Evolutionary conservation across 192 early-diverging fungal species (phyloP).

Genomic region (Backusella circina): DNA sequence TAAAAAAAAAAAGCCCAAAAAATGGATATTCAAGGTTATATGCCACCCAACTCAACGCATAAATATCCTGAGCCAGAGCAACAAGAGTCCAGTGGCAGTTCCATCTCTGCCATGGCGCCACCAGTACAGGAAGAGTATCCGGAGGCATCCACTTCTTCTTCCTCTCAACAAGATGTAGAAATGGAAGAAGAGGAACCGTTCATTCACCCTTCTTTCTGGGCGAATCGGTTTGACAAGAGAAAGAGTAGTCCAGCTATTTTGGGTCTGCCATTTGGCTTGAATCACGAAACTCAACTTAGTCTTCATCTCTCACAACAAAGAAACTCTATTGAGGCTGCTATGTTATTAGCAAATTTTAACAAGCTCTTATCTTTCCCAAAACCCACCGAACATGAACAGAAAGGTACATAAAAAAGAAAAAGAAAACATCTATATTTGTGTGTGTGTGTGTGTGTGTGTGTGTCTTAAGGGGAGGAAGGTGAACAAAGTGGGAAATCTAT

Average conservation of each 20-base stretch:
- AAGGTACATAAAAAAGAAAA: not conserved
- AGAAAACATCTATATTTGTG: not conserved
- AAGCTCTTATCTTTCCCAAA: conserved; percentile 5
- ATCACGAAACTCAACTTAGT: conserved; percentile 1
- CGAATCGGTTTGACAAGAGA: conserved; percentile 20
- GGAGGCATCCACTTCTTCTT: not conserved
- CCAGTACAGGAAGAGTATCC: not conserved
- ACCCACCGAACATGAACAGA: not conserved
- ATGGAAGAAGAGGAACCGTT: not conserved
- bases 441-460: not conserved
- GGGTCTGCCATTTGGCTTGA: conserved; percentile 12
- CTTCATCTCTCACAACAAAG: conserved; percentile 24
- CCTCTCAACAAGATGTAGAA: not conserved
- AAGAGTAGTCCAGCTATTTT: conserved; percentile 33
- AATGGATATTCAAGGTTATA: conserved; percentile 26
- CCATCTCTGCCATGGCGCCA: not conserved
- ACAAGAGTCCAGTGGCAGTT: not conserved
- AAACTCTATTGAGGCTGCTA: conserved; percentile 35
- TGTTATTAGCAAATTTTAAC: conserved; percentile 31
- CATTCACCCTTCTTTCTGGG: not conserved
- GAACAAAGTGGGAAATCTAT: not conserved
- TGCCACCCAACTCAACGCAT: not conserved
- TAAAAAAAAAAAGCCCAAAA: not conserved
- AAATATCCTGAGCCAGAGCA: not conserved
- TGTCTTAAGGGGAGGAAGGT: not conserved